Evolutionary conservation across 495 filamentous ascomycete genomes (phyloP).

Genomic region (Penicillium coffeae): DNA sequence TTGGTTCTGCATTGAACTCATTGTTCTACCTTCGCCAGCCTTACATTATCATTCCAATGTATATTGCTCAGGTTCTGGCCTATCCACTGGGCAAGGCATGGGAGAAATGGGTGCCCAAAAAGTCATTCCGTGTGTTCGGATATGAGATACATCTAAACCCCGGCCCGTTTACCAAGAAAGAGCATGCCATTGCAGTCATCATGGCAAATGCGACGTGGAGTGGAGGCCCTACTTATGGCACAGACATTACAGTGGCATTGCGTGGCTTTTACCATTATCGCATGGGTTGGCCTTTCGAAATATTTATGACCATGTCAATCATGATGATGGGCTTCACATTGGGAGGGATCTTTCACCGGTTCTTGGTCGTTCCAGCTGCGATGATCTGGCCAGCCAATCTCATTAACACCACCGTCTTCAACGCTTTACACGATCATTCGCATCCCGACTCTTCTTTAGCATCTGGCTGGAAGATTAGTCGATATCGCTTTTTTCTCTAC

Average conservation of each 20-base stretch:
- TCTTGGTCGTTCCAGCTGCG: slow-evolving; percentile 56
- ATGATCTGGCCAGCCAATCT: slow-evolving; percentile 75
- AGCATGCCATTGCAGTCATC: slow-evolving; percentile 70
- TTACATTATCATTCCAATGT: slow-evolving; percentile 61
- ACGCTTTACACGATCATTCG: slow-evolving; percentile 65
- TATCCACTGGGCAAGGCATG: slow-evolving; percentile 63
- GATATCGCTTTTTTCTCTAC: slow-evolving; percentile 63
- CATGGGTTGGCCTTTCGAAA: slow-evolving; percentile 64
- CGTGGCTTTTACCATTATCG: slow-evolving; percentile 62
- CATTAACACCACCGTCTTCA: slow-evolving; percentile 62
- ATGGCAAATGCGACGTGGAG: slow-evolving; percentile 56
- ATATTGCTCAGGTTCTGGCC: slow-evolving; percentile 67
- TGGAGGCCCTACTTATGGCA: slow-evolving; percentile 53
- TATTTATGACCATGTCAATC: slow-evolving; percentile 64
- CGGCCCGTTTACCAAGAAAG: slow-evolving; percentile 72
- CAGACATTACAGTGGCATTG: slow-evolving; percentile 63
- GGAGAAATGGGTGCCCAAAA: slow-evolving; percentile 49
- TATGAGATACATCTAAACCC: slow-evolving; percentile 58
- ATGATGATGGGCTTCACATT: slow-evolving; percentile 71
- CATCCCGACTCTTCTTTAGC: slow-evolving; percentile 52
- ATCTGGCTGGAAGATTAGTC: slow-evolving; percentile 62
- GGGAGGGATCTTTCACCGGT: slow-evolving; percentile 63
- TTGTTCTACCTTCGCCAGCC: slow-evolving; percentile 66
- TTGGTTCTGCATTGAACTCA: slow-evolving; percentile 66
- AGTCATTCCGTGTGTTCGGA: slow-evolving; percentile 52